Evolutionary conservation across 2,329 filamentous ascomycete genomes (phyloP), one percentile per base, ranked within the genome.

Genomic region (Fusarium abutilonis): DNA sequence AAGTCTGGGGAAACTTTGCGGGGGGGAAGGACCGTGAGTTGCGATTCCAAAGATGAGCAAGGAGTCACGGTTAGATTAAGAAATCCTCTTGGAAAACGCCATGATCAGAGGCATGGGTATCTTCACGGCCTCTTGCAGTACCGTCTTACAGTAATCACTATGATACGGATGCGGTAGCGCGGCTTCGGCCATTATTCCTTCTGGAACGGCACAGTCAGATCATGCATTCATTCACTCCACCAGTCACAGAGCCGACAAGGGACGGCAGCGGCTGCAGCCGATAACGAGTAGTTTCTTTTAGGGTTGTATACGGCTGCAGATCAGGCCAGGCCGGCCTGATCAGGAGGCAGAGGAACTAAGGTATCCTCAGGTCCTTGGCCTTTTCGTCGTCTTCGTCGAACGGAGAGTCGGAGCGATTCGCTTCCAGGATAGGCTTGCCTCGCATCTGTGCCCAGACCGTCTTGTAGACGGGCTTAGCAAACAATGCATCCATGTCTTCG

Each of bases 401-500:
- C 3, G 67, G 65, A 19, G 65, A 68, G 14, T 63, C 63, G 48
- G 67, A 39, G 21, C 65, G 65, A 10, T 59, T 62, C n/a, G 32
- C 49, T 36, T 67, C 50, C 29, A 68, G n/a, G 7, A 67, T 49
- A 4, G 41, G 21, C 32, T 29, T 67, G 6, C 67, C 63, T 3
- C 66, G 53, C 53, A 70, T 66, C 31, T 70, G 67, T 4, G 65
- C 63, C 73, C 72, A 74, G 13, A 75, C 73, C 2, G 72, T 73
- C 60, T 71, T 72, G 53, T 71, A 72, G 5, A 73, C 72, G 3
- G 73, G 71, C 9, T 66, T 62, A 28, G 63, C 41, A 15, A 75
- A 75, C 1, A 75, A 63, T 9, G 66, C 53, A 11, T 83, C 81
- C 75, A 83, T 81, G 23, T 77, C 77, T 62, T 84, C 82, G 7